phyloP scores from a whole-genome alignment of 2,329 filamentous ascomycete genomes.

The Apiospora saccharicola region DNA sequence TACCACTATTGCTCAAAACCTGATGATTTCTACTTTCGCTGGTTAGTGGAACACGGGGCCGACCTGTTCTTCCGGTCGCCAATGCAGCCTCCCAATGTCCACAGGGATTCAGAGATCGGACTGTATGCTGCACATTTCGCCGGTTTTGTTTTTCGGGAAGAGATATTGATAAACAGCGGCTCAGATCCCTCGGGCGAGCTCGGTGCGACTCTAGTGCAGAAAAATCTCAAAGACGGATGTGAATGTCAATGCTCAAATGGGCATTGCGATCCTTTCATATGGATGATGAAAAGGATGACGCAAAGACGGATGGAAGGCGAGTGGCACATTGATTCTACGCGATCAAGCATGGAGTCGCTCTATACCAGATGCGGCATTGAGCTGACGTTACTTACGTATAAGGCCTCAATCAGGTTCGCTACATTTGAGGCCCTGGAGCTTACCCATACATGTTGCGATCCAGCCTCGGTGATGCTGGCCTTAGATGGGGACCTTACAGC shows the following conservation, averaged over 20 bases:
- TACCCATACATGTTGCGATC: neutral
- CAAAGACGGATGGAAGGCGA: neutral
- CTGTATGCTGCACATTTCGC: neutral
- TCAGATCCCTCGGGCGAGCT: neutral
- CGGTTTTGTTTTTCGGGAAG: neutral
- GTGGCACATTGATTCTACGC: too few relatives aligned
- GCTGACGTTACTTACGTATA: neutral
- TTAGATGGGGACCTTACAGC: too few relatives aligned
- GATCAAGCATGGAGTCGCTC: too few relatives aligned
- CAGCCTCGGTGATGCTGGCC: neutral
- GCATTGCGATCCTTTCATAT: slow-evolving; percentile 22
- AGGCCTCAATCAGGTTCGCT: neutral
- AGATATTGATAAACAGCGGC: rapidly evolving
- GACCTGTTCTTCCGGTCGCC: neutral
- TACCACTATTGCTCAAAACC: too few relatives aligned
- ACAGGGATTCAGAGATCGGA: neutral
- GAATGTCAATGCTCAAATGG: slow-evolving; percentile 19
- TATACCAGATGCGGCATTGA: neutral
- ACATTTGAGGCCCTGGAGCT: neutral
- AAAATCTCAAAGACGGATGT: neutral
- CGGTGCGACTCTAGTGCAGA: neutral
- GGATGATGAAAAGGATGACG: slow-evolving; percentile 17
- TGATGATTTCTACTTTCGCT: neutral
- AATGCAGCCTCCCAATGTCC: neutral
- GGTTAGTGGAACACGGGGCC: slow-evolving; percentile 16